These are phyloP conservation scores for Phytophthora foliorum DNA, from an alignment of 352 stramenopile species.

Conservation along the genomic window DNA sequence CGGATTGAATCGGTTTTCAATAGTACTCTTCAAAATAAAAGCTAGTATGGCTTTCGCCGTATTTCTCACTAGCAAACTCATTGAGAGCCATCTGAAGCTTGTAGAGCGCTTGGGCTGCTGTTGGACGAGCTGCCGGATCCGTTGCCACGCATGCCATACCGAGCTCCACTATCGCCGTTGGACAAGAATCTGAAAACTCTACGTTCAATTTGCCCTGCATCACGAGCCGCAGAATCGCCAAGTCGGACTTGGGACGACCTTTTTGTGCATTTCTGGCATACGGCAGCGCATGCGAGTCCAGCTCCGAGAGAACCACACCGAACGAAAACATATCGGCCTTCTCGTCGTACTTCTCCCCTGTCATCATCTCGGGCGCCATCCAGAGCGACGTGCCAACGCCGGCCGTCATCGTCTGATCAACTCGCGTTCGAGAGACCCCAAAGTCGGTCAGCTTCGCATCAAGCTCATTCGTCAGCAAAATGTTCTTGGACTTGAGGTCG, in stretches of 20 bases:
- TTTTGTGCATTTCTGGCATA: conserved; percentile 26
- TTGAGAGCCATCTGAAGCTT: conserved; percentile 28
- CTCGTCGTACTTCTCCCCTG: conserved; percentile 36
- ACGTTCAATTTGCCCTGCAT: conserved; percentile 34
- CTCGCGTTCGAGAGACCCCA: conserved; percentile 35
- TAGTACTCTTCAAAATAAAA: neutral
- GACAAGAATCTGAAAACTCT: conserved; percentile 32
- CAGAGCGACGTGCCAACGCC: conserved; percentile 44
- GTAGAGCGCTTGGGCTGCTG: conserved; percentile 38
- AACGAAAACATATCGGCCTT: conserved; percentile 51
- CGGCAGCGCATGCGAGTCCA: conserved; percentile 35
- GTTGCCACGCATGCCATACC: conserved; percentile 33
- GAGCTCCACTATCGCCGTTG: conserved; percentile 23
- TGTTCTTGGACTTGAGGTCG: conserved; percentile 45
- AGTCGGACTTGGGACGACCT: conserved; percentile 28
- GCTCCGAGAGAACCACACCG: conserved; percentile 41
- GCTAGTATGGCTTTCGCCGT: no score
- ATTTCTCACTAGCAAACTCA: neutral
- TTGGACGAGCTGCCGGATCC: conserved; percentile 27
- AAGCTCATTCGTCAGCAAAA: conserved; percentile 33
- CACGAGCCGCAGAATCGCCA: conserved; percentile 39
- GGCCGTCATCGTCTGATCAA: conserved; percentile 43
- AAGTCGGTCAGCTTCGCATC: conserved; percentile 57
- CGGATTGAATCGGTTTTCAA: no score
- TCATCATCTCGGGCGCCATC: conserved; percentile 45